Conservation (phyloP, 148 eudicot species). For the Chenopodium berlandieri region DNA sequence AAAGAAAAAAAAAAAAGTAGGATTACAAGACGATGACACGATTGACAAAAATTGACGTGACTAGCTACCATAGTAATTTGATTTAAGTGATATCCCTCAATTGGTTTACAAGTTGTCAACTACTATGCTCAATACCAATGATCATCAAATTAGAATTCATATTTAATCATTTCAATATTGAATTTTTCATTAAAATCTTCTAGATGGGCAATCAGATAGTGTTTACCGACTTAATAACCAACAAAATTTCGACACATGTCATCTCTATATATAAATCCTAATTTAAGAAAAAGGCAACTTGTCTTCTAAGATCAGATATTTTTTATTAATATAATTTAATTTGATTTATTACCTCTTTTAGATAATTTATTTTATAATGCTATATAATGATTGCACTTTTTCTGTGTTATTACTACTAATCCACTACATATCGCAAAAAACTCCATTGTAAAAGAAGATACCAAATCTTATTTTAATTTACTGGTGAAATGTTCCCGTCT, state of each 20-base stretch:
- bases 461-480: neutral
- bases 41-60: constrained; percentile 18
- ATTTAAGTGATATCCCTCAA: neutral
- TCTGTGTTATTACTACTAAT: constrained; percentile 6
- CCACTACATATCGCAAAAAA: neutral
- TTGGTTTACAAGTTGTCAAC: constrained; percentile 1
- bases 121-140: neutral
- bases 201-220: constrained; percentile 14
- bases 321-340: neutral
- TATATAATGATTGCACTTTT: neutral
- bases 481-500: neutral
- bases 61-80: constrained; percentile 6
- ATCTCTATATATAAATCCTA: neutral
- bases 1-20: neutral
- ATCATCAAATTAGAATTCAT: neutral
- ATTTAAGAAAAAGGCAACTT: constrained; percentile 13
- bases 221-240: constrained; percentile 28
- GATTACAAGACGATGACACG: neutral
- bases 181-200: neutral
- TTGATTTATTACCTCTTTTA: neutral
- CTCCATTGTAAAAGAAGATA: neutral
- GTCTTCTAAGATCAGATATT: constrained; percentile 22
- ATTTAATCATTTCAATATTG: neutral
- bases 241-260: constrained; percentile 7
- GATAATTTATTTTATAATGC: constrained; percentile 18